A percentile compares a stretch with the other conserved stretches of the same genome.
These are phyloP conservation scores for Lepidopterella palustris DNA, from an alignment of 495 filamentous ascomycete species.

Conservation along the genomic window DNA sequence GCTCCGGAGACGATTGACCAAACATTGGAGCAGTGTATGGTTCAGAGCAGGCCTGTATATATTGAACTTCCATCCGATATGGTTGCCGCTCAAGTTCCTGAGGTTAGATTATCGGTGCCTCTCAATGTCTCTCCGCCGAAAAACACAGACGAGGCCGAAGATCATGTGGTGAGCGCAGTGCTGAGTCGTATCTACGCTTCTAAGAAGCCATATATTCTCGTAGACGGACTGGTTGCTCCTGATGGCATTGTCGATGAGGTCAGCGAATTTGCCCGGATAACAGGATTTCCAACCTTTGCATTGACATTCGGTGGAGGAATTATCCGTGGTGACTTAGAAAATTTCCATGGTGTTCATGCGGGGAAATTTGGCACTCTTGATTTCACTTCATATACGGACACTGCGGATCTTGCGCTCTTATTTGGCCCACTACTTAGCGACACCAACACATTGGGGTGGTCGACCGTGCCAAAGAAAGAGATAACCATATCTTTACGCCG, in stretches of 20 bases:
- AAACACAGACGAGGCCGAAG: constrained; percentile 3
- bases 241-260: constrained; percentile 13
- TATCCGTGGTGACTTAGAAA: constrained; percentile 7
- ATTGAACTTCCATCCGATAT: constrained; percentile 43
- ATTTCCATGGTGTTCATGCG: constrained; percentile 24
- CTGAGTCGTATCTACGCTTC: constrained; percentile 11
- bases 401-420: constrained; percentile 23
- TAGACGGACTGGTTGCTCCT: constrained; percentile 12
- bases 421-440: constrained; percentile 26
- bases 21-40: constrained; percentile 36
- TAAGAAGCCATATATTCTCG: constrained; percentile 21
- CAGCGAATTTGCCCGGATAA: constrained; percentile 17
- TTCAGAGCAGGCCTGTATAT: constrained; percentile 43
- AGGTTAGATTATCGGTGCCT: neutral
- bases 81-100: constrained; percentile 25
- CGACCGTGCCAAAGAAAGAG: constrained; percentile 17
- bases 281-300: constrained; percentile 15
- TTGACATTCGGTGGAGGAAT: constrained; percentile 19
- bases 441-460: constrained; percentile 28
- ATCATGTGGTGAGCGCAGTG: neutral
- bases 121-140: neutral
- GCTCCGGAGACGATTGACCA: constrained; percentile 40
- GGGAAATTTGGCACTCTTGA: constrained; percentile 17
- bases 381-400: constrained; percentile 14
- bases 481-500: constrained; percentile 15